Base-by-base conservation (phyloP, 805 yeast species). In the Metschnikowia peoriensis region DNA sequence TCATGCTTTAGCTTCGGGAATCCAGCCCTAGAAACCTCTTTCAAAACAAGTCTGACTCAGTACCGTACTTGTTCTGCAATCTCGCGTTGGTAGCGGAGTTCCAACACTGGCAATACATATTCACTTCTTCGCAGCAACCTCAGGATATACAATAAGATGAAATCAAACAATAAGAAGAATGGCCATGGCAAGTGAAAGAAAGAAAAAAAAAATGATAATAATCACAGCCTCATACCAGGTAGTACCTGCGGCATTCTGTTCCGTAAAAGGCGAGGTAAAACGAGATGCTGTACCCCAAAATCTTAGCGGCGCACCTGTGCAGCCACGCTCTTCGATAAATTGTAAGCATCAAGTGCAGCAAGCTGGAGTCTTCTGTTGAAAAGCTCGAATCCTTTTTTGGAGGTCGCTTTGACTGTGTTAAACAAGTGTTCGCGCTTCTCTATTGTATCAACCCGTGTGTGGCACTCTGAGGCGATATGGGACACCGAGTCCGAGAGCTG, bases 301-400 rank as follows among this genome's bases (percentile, higher is more conserved):
- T 34, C 29, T 41, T 8, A 47, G 17, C 43, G 22, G 16, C 27
- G 34, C 28, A 47, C 35, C 15, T n/a, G 32, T 14, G 44, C 50
- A 47, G 47, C 42, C 42, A 44, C 37, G 28, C n/a, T 16, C 41
- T 49, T 49, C n/a, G 52, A 40, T 28, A 45, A 15, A 12, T 41
- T 38, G 27, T 40, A 49, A 22, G 48, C 49, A 28, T 49, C 46
- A 16, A 44, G 45, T 16, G 52, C 49, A 11, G 49, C 49, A 28
- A 40, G n/a, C 41, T 49, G 48, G 27, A 49, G 41, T 16, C 49
- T 41, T 32, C 28, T 49, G 29, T 27, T 45, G 32, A 49, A 16
- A 15, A 41, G 1, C 6, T 40, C 32, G 29, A 44, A 8, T 7
- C 52, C 46, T 5, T 37, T 35, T 12, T 28, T 35, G n/a, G 52